Conservation (phyloP, 2,329 filamentous ascomycete species). For the Claviceps digitariae region DNA sequence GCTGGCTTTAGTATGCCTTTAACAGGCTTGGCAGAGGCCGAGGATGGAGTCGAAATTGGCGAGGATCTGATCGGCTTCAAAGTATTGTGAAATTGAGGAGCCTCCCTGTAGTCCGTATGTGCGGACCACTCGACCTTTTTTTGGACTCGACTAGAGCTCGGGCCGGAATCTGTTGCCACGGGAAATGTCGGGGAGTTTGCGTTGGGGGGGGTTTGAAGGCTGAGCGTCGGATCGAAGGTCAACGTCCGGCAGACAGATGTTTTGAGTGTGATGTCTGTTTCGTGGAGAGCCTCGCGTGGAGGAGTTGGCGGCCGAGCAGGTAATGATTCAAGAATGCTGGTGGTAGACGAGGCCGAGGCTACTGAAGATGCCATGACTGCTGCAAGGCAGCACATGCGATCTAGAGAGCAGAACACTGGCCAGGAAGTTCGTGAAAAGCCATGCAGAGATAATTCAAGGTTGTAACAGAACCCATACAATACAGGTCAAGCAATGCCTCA, state of each 20-base stretch:
- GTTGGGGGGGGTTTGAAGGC: conserved; percentile 38
- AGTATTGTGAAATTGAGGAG: conserved; percentile 30
- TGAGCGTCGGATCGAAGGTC: conserved; percentile 23
- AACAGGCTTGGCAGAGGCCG: conserved; percentile 30
- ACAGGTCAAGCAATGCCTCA: background rate
- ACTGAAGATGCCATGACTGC: conserved; percentile 29
- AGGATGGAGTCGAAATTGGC: conserved; percentile 26
- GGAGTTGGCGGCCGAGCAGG: conserved; percentile 52
- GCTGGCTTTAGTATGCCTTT: conserved; percentile 70
- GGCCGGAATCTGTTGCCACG: conserved; percentile 26
- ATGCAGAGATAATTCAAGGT: conserved; percentile 1
- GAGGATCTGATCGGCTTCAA: conserved; percentile 24
- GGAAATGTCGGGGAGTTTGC: conserved; percentile 30
- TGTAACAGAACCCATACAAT: background rate
- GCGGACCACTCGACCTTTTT: conserved; percentile 47
- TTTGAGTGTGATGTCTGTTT: conserved; percentile 22
- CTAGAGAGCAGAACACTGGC: conserved; percentile 19
- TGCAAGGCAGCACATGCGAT: conserved; percentile 25
- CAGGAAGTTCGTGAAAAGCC: conserved; percentile 3
- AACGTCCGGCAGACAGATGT: conserved; percentile 21
- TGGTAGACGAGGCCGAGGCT: conserved; percentile 20
- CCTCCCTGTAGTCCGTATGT: conserved; percentile 42
- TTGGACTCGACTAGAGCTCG: conserved; percentile 29
- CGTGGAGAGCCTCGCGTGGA: conserved; percentile 39
- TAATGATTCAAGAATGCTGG: conserved; percentile 34